Evolutionary conservation across 2,329 filamentous ascomycete genomes (phyloP), one percentile per base, ranked within the genome.

Genomic region (Sporothrix globosa): DNA sequence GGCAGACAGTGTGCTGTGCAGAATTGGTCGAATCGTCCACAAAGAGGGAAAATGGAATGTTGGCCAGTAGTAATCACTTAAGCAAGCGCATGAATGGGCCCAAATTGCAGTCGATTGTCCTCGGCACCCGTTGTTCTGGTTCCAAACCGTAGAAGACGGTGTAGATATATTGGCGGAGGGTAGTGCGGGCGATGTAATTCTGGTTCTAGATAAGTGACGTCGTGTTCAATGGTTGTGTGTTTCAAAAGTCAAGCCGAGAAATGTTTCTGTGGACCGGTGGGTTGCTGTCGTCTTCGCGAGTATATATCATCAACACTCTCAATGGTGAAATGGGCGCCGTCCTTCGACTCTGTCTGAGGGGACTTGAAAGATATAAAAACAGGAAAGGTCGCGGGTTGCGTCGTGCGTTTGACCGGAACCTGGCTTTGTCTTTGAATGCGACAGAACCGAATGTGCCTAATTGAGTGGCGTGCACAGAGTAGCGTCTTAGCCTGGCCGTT

Each of bases 21-120:
- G 5, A 53, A n/a, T 3, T 9, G 54, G 70, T 71, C 58, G 10
- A 67, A 71, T 71, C 67, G 52, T 30, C 70, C 21, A 11, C 67
- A n/a, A 61, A 53, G 60, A 58, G 34, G 63, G 46, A 3, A 30
- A 50, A 63, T 27, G 5, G 17, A 63, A 41, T 46, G 41, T 3
- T 19, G 21, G 34, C 17, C 17, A 17, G 54, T 19, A 11, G 19
- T 4, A 21, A 24, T 30, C 53, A 39, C 17, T 41, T 30, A 14
- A 41, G 11, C 56, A 19, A 44, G 34, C 34, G 56, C 30, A 61
- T 61, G n/a, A 44, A 61, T 44, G 56, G 39, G n/a, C n/a, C 44
- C 39, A 44, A 61, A 39, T 14, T 41, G 4, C 19, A 4, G 13
- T 56, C 56, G 4, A 10, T 13, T 44, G 34, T 19, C 34, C 34